A percentile compares a stretch with the other conserved stretches of the same genome.
phyloP scores from a whole-genome alignment of 2,329 filamentous ascomycete species.

The Cadophora sp. region DNA sequence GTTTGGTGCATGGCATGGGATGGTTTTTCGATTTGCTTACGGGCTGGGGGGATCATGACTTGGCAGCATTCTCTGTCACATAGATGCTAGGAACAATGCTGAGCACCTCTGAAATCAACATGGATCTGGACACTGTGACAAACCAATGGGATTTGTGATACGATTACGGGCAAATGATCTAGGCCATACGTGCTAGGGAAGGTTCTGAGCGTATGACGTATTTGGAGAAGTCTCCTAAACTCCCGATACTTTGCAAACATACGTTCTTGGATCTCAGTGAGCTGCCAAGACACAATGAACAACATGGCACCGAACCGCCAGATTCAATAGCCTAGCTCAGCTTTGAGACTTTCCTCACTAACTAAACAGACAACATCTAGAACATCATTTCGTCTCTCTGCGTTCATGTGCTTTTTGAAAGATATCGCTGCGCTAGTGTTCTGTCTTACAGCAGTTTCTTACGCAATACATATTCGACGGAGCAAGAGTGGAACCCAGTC shows the following conservation, averaged over 20 bases:
- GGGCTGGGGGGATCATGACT: slow-evolving; percentile 38
- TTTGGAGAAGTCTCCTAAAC: slow-evolving; percentile 6
- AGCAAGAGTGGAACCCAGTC: too few relatives aligned
- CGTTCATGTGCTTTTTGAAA: too few relatives aligned
- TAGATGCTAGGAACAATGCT: slow-evolving; percentile 42
- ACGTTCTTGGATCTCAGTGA: too few relatives aligned
- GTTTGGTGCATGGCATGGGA: slow-evolving; percentile 43
- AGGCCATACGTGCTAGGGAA: background rate
- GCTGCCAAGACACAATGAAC: too few relatives aligned
- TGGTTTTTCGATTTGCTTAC: slow-evolving; percentile 45
- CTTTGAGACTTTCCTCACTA: too few relatives aligned
- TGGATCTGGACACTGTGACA: slow-evolving; percentile 13
- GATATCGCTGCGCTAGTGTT: too few relatives aligned
- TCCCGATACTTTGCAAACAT: background rate
- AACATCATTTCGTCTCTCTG: too few relatives aligned
- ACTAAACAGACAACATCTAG: too few relatives aligned
- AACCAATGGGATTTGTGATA: background rate
- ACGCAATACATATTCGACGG: too few relatives aligned
- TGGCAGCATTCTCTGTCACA: slow-evolving; percentile 46
- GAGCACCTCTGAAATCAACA: slow-evolving; percentile 26
- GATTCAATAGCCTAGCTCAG: too few relatives aligned
- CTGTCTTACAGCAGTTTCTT: too few relatives aligned
- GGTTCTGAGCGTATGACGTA: background rate
- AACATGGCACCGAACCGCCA: too few relatives aligned
- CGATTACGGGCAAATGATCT: background rate